Percentiles rank a stretch among this genome's conserved stretches.
Evolutionary conservation across 2,329 filamentous ascomycete species (phyloP).

Genomic region (Oidium heveae): DNA sequence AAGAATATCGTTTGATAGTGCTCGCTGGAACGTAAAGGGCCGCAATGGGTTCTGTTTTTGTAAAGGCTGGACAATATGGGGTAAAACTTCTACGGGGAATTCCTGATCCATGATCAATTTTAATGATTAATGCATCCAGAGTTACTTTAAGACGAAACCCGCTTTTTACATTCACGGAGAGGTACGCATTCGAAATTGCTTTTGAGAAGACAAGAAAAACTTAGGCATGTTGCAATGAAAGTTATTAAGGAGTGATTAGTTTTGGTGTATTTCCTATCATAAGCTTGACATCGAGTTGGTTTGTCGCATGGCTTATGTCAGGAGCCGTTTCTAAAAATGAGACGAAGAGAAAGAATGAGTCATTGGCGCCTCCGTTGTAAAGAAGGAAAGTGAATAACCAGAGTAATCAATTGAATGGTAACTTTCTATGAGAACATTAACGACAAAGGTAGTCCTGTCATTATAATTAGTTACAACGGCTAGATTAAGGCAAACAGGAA

Average conservation of each 20-base stretch:
- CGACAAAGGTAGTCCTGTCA: too few species aligned
- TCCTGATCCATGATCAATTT: neutral
- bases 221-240: neutral
- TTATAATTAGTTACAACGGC: too few species aligned
- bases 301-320: neutral
- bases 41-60: slow-evolving; percentile 6
- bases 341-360: neutral
- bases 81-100: slow-evolving; percentile 3
- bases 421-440: too few species aligned
- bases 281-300: neutral
- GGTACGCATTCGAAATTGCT: neutral
- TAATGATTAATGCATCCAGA: neutral
- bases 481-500: too few species aligned
- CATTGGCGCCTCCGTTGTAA: too few species aligned
- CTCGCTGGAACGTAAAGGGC: slow-evolving; percentile 9
- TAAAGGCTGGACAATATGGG: slow-evolving; percentile 6
- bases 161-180: too few species aligned
- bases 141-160: neutral
- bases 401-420: too few species aligned
- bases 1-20: slow-evolving; percentile 28
- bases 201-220: neutral
- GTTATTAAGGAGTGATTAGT: neutral
- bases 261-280: neutral
- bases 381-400: too few species aligned
- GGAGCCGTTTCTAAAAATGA: neutral